A percentile compares a stretch with the other conserved stretches of the same genome.
Evolutionary conservation across 2,329 filamentous ascomycete species (phyloP).

Genomic region (Aspergillus sp.): DNA sequence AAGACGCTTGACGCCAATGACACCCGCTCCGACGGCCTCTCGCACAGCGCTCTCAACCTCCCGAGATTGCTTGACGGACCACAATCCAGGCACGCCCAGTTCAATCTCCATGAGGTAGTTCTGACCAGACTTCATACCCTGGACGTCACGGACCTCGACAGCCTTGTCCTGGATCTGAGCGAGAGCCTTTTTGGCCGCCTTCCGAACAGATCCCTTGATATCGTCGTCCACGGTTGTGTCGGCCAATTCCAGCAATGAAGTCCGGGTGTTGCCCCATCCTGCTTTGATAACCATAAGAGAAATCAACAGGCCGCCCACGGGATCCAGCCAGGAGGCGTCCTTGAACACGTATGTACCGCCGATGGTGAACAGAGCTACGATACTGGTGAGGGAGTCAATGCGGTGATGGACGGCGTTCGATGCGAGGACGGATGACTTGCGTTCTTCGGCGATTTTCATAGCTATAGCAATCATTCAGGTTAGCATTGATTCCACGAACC

Average conservation of each 20-base stretch:
- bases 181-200: conserved; percentile 57
- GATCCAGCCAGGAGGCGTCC: conserved; percentile 86
- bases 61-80: conserved; percentile 65
- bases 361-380: conserved; percentile 85
- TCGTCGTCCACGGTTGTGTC: conserved; percentile 84
- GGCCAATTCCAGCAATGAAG: conserved; percentile 80
- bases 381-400: conserved; percentile 88
- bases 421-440: conserved; percentile 90
- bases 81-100: conserved; percentile 67
- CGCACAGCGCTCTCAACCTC: conserved; percentile 67
- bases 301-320: conserved; percentile 85
- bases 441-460: conserved; percentile 90
- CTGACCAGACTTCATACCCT: conserved; percentile 90
- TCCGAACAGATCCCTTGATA: conserved; percentile 64
- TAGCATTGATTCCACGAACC: background rate
- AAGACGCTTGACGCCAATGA: conserved; percentile 76
- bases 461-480: conserved; percentile 43
- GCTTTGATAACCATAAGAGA: conserved; percentile 89
- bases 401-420: conserved; percentile 96
- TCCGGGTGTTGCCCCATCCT: conserved; percentile 75
- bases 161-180: conserved; percentile 48
- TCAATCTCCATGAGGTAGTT: conserved; percentile 93
- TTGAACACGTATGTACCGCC: conserved; percentile 79
- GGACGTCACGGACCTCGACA: conserved; percentile 68
- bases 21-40: conserved; percentile 63